Conservation (phyloP, 2,329 filamentous ascomycete genomes). For the Sordariomycetes sp. region DNA sequence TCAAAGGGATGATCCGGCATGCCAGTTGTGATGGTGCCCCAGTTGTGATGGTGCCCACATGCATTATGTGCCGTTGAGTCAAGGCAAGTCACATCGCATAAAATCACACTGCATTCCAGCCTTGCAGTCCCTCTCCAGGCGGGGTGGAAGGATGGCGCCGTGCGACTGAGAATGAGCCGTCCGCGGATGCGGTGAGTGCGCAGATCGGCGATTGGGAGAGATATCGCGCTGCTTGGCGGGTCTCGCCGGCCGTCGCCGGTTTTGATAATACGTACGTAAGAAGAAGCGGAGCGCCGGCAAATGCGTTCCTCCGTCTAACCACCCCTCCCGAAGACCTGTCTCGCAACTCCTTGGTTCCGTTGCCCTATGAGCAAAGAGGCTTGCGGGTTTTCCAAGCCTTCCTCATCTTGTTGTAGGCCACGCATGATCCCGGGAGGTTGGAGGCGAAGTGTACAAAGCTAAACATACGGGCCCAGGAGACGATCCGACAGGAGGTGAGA, state of each 20-base stretch:
- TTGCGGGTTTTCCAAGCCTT: not conserved
- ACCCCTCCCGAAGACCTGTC: not conserved
- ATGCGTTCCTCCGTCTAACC: not conserved
- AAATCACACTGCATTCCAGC: no score
- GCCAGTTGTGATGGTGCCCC: no score
- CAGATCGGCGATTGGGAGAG: not conserved
- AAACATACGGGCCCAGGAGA: not conserved
- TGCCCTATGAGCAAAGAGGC: not conserved
- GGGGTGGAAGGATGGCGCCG: no score
- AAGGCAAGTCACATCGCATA: no score
- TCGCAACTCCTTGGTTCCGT: not conserved
- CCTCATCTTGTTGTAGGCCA: not conserved
- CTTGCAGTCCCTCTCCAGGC: no score
- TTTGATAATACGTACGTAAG: not conserved
- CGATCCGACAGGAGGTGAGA: not conserved
- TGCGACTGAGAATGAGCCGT: not conserved
- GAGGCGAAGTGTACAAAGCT: not conserved
- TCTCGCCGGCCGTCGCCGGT: not conserved
- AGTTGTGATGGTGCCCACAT: no score
- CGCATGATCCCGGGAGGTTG: not conserved
- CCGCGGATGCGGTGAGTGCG: not conserved
- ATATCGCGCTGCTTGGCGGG: not conserved
- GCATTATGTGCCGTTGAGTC: no score
- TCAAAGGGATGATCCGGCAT: no score
- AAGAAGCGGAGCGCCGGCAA: not conserved